A percentile compares a stretch with the other conserved stretches of the same genome.
Conservation (phyloP, 1,284 basidiomycete species). For the Cronartium quercuum region DNA sequence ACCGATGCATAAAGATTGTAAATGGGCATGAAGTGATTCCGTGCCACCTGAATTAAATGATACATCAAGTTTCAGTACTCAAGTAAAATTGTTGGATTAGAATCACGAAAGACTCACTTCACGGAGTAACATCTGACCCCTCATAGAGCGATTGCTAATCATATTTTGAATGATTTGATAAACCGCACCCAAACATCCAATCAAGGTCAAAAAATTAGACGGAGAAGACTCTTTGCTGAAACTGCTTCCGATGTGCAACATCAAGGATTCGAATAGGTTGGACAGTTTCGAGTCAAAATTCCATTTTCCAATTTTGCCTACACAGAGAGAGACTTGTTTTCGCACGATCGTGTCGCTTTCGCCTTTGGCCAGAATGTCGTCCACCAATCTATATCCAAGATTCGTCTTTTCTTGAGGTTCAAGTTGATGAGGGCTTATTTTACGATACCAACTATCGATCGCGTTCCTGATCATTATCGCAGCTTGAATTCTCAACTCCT, state of each 20-base stretch:
- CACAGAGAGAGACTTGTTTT: constrained; percentile 23
- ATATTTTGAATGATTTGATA: constrained; percentile 37
- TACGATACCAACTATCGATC: constrained; percentile 32
- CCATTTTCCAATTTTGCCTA: constrained; percentile 33
- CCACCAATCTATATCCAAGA: constrained; percentile 9
- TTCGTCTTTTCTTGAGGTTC: constrained; percentile 14
- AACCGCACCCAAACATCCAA: constrained; percentile 21
- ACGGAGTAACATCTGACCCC: constrained; percentile 26
- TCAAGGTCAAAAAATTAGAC: constrained; percentile 24
- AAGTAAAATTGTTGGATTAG: background rate
- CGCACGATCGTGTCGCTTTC: constrained; percentile 25
- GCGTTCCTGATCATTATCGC: constrained; percentile 28
- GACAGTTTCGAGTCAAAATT: constrained; percentile 30
- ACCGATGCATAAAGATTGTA: constrained; percentile 15
- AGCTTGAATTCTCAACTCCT: constrained; percentile 23
- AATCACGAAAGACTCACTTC: constrained; percentile 6
- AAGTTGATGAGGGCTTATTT: constrained; percentile 21
- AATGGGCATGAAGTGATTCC: constrained; percentile 22
- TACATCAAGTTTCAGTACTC: too few relatives aligned
- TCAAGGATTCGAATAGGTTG: constrained; percentile 26
- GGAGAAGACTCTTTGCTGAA: constrained; percentile 6
- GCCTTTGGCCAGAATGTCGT: constrained; percentile 24
- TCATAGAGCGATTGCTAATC: constrained; percentile 20
- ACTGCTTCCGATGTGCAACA: constrained; percentile 14
- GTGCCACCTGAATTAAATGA: constrained; percentile 4